Evolutionary conservation across 371 early-diverging fungal genomes (phyloP), one percentile per base, ranked within the genome.

Genomic region (Caulochytrium protostelioides): DNA sequence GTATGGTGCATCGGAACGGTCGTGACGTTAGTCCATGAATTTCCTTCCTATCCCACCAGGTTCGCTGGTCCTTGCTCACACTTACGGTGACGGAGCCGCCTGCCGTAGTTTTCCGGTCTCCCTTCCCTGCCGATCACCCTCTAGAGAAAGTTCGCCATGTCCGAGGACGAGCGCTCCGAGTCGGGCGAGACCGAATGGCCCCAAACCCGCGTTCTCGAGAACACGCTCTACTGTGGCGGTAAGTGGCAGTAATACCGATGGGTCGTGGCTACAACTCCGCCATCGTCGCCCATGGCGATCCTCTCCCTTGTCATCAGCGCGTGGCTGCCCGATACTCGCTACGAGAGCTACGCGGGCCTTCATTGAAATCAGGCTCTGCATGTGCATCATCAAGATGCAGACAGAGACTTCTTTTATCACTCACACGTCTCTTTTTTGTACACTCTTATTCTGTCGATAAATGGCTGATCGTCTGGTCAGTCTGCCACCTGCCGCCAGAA

Each of bases 401-500:
- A 7, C 1, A 18, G 13, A 24, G 26, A 17, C 22, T 17, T 4
- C 19, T 12, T 19, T 5, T 9, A 7, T 17, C 2, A 32, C 15
- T 0, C 5, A 28, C 5, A 12, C 26, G 22, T 34, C 22, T 21
- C n/a, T 22, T 21, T 15, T 15, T n/a, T 18, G 6, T 34, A 9
- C 14, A 30, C 17, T 8, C 13, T 36, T 21, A 17, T 38, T 18
- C 28, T 12, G 2, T 9, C 16, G 6, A n/a, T n/a, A n/a, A n/a
- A n/a, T n/a, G n/a, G n/a, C n/a, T n/a, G n/a, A n/a, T n/a, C n/a
- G 32, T 23, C 23, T 30, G 22, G 19, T 28, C 20, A 27, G 36
- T 20, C 30, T 24, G 9, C 42, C 14, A 16, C 6, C 15, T 29
- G 16, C 4, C 16, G n/a, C n/a, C n/a, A n/a, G 22, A 89, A 80